Conservation (phyloP, 192 early-diverging fungal genomes). For the Backusella westeae region DNA sequence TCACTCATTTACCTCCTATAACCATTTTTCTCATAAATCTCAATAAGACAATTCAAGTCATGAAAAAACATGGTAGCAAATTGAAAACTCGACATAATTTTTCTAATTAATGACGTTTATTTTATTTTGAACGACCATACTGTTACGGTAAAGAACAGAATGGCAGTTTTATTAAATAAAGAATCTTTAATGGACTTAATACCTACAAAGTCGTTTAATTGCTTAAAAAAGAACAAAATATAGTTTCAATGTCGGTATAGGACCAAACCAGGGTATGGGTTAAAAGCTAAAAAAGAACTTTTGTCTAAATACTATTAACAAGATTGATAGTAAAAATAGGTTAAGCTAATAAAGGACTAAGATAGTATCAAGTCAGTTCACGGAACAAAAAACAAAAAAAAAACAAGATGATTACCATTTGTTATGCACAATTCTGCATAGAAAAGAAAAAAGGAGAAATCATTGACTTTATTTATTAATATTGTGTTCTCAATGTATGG, state of each 20-base stretch:
- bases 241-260: not conserved
- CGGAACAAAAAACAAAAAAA: not conserved
- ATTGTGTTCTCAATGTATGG: not conserved
- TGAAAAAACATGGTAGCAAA: not conserved
- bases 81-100: not conserved
- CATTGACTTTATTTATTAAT: not conserved
- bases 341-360: not conserved
- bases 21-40: not conserved
- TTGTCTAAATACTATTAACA: not conserved
- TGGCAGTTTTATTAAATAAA: not conserved
- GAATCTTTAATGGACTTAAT: not conserved
- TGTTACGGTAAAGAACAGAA: not conserved
- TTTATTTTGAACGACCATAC: not conserved
- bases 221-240: not conserved
- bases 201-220: not conserved
- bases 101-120: not conserved
- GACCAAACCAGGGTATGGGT: not conserved
- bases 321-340: not conserved
- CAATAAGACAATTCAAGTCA: not conserved
- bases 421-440: not conserved
- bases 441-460: not conserved
- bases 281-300: not conserved
- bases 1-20: not conserved
- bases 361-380: not conserved
- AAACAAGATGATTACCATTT: not conserved